Percentiles rank a stretch among this genome's conserved stretches.
These are phyloP conservation scores for Balansia obtecta DNA, from an alignment of 2,329 filamentous ascomycete genomes.

Conservation along the genomic window DNA sequence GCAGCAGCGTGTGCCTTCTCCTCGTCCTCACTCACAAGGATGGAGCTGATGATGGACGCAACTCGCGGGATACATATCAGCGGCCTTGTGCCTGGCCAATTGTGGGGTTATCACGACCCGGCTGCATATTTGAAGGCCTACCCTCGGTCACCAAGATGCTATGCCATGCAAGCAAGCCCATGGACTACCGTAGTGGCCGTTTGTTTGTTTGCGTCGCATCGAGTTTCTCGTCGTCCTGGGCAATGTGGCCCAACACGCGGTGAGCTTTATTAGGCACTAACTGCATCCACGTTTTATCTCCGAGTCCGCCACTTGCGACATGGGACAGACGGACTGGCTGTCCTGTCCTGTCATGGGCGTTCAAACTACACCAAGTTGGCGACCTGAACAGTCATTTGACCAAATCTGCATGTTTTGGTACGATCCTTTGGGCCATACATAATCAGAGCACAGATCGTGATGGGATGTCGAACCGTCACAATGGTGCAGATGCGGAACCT, in stretches of 20 bases:
- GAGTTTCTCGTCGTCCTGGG: not conserved
- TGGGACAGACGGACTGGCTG: not conserved
- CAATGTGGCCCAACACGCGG: constrained; percentile 2
- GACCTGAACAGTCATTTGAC: not conserved
- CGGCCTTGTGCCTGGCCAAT: not conserved
- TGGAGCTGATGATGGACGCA: not conserved
- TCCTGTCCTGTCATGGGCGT: not conserved
- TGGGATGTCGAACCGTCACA: too few relatives aligned
- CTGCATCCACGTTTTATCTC: not conserved
- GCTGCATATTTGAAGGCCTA: not conserved
- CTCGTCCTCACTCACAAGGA: not conserved
- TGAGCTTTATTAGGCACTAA: not conserved
- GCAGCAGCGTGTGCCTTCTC: too few relatives aligned
- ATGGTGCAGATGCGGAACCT: too few relatives aligned
- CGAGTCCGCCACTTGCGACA: not conserved
- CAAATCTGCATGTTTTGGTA: not conserved
- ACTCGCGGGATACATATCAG: not conserved
- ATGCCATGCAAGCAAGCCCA: not conserved
- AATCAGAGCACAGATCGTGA: too few relatives aligned
- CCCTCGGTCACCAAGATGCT: not conserved
- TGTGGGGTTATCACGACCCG: not conserved
- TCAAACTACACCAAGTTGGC: not conserved
- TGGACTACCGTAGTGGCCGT: not conserved
- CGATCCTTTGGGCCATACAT: too few relatives aligned
- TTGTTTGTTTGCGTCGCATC: not conserved